Conservation (phyloP, 768 basidiomycete species). For the Strobilomyces dryophilus region DNA sequence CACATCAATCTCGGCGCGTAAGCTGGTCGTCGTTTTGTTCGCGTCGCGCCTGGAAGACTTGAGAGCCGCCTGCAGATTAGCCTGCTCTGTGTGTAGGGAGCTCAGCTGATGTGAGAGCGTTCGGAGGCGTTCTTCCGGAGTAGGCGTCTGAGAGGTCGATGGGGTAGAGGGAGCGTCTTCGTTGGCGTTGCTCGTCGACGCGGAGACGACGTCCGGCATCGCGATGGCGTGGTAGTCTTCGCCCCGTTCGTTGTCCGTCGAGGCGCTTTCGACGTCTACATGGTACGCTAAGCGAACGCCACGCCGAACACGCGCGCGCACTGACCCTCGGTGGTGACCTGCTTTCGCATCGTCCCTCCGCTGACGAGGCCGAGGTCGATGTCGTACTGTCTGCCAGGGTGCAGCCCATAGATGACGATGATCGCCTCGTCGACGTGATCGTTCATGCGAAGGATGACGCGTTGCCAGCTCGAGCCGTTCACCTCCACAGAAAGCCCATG, state of each 20-base stretch:
- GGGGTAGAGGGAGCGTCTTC: conserved; percentile 17
- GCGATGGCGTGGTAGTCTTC: conserved; percentile 16
- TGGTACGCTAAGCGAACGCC: conserved; percentile 3
- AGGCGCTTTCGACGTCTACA: conserved; percentile 21
- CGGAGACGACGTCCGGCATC: conserved; percentile 12
- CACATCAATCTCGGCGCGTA: conserved; percentile 80
- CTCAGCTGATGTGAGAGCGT: conserved; percentile 69
- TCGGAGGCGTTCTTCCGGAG: conserved; percentile 61
- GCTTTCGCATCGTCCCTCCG: conserved; percentile 54
- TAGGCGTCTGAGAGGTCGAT: conserved; percentile 32
- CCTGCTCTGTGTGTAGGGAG: conserved; percentile 59
- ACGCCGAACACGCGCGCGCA: conserved; percentile 12
- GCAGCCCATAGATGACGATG: conserved; percentile 85
- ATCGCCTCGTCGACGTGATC: conserved; percentile 83
- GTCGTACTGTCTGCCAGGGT: conserved; percentile 88
- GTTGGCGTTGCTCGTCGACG: conserved; percentile 27
- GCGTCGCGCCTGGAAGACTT: conserved; percentile 77
- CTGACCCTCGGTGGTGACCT: conserved; percentile 66
- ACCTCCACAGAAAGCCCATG: conserved; percentile 78
- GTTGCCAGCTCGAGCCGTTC: conserved; percentile 74
- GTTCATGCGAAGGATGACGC: conserved; percentile 74
- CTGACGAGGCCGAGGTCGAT: conserved; percentile 77
- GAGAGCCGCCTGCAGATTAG: conserved; percentile 61
- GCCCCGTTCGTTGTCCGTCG: conserved; percentile 18
- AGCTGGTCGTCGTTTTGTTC: conserved; percentile 76